Conservation (phyloP, 352 stramenopile species). For the Phytophthora multivora region DNA sequence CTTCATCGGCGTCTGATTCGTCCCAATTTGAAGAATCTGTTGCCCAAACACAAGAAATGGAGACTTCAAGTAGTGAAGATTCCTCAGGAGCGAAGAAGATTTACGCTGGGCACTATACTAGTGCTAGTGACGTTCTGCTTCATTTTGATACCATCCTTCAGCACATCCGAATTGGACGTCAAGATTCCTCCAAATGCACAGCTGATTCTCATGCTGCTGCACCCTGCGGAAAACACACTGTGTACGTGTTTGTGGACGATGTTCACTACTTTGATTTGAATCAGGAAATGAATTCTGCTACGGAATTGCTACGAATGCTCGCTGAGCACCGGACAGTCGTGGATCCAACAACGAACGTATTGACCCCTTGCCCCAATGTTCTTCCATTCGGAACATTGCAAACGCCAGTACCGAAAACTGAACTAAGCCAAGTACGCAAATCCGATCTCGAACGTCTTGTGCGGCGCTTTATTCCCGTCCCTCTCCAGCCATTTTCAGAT, state of each 20-base stretch:
- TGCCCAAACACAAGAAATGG: neutral
- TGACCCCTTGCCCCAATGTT: slow-evolving; percentile 32
- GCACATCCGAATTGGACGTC: slow-evolving; percentile 13
- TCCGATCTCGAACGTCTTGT: slow-evolving; percentile 33
- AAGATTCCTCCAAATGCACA: slow-evolving; percentile 1
- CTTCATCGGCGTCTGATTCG: too few relatives aligned
- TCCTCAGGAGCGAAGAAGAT: neutral
- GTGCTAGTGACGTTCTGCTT: slow-evolving; percentile 17
- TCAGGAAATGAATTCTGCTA: slow-evolving; percentile 31
- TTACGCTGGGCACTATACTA: slow-evolving; percentile 26
- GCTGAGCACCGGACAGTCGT: slow-evolving; percentile 46
- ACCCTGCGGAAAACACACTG: neutral
- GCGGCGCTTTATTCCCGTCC: slow-evolving; percentile 41
- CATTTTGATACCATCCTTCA: slow-evolving; percentile 29
- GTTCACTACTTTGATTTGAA: slow-evolving; percentile 45
- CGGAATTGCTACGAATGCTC: slow-evolving; percentile 59
- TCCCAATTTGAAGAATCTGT: neutral
- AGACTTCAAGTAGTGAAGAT: neutral
- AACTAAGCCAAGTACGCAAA: too few relatives aligned
- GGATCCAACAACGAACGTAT: slow-evolving; percentile 36
- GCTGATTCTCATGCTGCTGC: too few relatives aligned
- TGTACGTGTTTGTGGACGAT: slow-evolving; percentile 69
- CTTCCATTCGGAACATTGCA: slow-evolving; percentile 41
- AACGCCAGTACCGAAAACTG: slow-evolving; percentile 1
- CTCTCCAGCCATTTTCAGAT: slow-evolving; percentile 39